Conservation (phyloP, 306 rosid species). For the Vigna angularis region DNA sequence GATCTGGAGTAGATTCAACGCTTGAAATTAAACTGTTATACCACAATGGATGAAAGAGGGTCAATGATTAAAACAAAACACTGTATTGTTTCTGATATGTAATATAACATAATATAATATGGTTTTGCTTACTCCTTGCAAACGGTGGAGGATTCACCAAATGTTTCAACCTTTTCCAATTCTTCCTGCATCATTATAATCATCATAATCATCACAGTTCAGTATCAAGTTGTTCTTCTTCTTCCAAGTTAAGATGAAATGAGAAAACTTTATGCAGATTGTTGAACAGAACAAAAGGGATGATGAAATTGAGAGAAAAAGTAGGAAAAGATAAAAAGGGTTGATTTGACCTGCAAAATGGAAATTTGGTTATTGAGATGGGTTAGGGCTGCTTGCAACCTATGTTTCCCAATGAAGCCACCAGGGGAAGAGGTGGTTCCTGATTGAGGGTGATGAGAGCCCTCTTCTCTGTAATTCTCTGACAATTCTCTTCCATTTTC, state of each 20-base stretch:
- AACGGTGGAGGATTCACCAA: conserved; percentile 67
- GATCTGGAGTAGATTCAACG: conserved; percentile 74
- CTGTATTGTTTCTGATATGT: no score
- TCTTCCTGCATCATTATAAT: conserved; percentile 65
- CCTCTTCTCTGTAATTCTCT: conserved; percentile 31
- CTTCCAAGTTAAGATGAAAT: background rate
- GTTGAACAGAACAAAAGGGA: background rate
- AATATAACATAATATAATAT: no score
- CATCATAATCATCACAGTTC: background rate
- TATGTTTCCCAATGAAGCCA: conserved; percentile 75
- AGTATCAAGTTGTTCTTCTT: conserved; percentile 13
- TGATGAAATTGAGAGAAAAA: background rate
- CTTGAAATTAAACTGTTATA: conserved; percentile 70
- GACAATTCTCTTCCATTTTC: conserved; percentile 42
- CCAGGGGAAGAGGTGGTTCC: conserved; percentile 46
- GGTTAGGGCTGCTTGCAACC: conserved; percentile 75
- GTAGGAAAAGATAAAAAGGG: background rate
- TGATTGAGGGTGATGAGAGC: conserved; percentile 26
- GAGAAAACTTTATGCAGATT: background rate
- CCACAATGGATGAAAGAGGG: conserved; percentile 2
- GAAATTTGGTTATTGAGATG: conserved; percentile 74
- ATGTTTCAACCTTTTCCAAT: conserved; percentile 65
- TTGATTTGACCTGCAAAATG: conserved; percentile 58
- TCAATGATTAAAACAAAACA: background rate
- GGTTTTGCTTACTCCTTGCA: conserved; percentile 76